Percentiles rank a stretch among this genome's conserved stretches.
These are phyloP conservation scores for Stentor coeruleus DNA, from an alignment of 73 alveolate species.

Conservation along the genomic window DNA sequence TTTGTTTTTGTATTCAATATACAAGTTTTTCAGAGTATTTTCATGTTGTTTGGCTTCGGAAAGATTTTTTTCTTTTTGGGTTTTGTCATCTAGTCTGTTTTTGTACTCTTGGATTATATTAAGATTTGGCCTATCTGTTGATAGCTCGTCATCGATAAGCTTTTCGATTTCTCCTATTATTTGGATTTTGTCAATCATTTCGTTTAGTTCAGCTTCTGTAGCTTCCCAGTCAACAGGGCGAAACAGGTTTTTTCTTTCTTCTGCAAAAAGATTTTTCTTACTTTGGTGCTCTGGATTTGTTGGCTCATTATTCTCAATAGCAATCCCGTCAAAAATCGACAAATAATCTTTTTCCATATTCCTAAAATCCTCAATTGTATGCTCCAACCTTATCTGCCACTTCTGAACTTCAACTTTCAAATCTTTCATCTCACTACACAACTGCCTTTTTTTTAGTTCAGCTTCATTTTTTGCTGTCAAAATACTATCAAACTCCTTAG, in stretches of 20 bases:
- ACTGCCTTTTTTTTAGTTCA: slow-evolving; percentile 1
- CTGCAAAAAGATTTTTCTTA: slow-evolving; percentile 22
- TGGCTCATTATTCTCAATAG: slow-evolving; percentile 20
- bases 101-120: slow-evolving; percentile 53
- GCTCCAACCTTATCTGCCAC: neutral
- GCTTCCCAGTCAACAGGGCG: neutral
- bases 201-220: neutral
- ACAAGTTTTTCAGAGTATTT: slow-evolving; percentile 45
- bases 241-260: slow-evolving; percentile 39
- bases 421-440: neutral
- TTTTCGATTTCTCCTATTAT: neutral
- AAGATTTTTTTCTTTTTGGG: slow-evolving; percentile 57
- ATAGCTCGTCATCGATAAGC: slow-evolving; percentile 32
- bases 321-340: slow-evolving; percentile 2
- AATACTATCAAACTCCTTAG: neutral
- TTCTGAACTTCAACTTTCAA: slow-evolving; percentile 22
- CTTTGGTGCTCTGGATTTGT: slow-evolving; percentile 20
- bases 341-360: slow-evolving; percentile 29
- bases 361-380: slow-evolving; percentile 11
- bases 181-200: neutral
- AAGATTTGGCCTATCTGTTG: slow-evolving; percentile 56
- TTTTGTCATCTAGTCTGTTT: slow-evolving; percentile 36
- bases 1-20: slow-evolving; percentile 45
- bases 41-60: slow-evolving; percentile 40
- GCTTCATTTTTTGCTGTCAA: neutral